Percentiles rank a stretch among this genome's conserved stretches.
Conservation (phyloP, 2,329 filamentous ascomycete genomes). For the Aspergillus japonicus region DNA sequence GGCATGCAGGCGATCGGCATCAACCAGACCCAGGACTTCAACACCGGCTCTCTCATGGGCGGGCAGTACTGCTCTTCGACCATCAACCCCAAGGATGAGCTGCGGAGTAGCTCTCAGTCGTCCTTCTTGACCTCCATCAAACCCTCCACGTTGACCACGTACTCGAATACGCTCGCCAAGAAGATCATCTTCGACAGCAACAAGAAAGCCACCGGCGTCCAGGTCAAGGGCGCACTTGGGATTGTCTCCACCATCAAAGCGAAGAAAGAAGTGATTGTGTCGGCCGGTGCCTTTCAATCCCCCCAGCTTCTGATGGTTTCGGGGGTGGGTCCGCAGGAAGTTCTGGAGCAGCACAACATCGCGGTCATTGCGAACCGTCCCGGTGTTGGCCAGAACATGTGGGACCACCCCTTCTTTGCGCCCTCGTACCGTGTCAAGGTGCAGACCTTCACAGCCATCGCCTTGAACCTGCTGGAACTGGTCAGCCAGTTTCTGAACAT, state of each 20-base stretch:
- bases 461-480: constrained; percentile 16
- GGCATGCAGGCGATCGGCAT: constrained; percentile 47
- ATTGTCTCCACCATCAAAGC: constrained; percentile 43
- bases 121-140: constrained; percentile 35
- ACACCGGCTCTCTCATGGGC: constrained; percentile 44
- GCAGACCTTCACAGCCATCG: constrained; percentile 24
- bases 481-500: constrained; percentile 12
- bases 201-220: constrained; percentile 46
- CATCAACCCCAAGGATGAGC: constrained; percentile 25
- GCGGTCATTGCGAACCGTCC: constrained; percentile 27
- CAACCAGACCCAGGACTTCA: constrained; percentile 37
- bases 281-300: constrained; percentile 54
- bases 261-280: constrained; percentile 51
- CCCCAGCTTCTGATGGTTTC: constrained; percentile 47
- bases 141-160: constrained; percentile 40
- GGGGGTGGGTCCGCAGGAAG: constrained; percentile 46
- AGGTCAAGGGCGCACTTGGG: constrained; percentile 25
- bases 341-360: constrained; percentile 28
- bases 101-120: constrained; percentile 32
- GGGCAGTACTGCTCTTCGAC: constrained; percentile 39
- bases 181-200: constrained; percentile 43
- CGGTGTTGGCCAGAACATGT: constrained; percentile 41
- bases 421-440: constrained; percentile 29
- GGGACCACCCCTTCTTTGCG: constrained; percentile 35
- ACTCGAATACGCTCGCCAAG: constrained; percentile 44